Evolutionary conservation across 345 rosid species (phyloP).

Genomic region (Syzygium jambos): DNA sequence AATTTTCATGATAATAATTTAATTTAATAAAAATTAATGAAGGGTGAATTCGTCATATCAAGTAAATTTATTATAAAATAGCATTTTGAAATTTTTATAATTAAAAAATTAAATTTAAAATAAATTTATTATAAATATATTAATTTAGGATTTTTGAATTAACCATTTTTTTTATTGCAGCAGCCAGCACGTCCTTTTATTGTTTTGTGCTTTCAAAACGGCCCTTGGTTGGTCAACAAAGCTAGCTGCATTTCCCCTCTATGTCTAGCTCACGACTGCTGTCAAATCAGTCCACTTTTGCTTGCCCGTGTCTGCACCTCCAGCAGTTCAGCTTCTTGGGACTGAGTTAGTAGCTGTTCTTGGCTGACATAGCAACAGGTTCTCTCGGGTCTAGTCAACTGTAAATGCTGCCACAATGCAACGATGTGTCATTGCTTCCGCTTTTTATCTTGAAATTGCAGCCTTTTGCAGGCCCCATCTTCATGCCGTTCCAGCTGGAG

Average conservation of each 20-base stretch:
- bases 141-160: too few species aligned
- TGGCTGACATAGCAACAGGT: too few species aligned
- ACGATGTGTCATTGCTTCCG: too few species aligned
- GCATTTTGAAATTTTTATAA: too few species aligned
- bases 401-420: background rate
- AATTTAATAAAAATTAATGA: too few species aligned
- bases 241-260: background rate
- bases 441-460: too few species aligned
- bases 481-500: too few species aligned
- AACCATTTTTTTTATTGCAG: background rate
- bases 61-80: too few species aligned
- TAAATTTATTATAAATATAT: too few species aligned
- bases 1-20: too few species aligned
- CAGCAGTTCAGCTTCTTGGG: background rate
- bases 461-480: too few species aligned
- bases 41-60: fast-evolving
- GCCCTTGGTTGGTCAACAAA: background rate
- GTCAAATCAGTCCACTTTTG: background rate
- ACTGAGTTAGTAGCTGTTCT: background rate
- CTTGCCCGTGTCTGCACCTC: background rate
- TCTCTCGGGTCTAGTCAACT: background rate
- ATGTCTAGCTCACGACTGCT: background rate
- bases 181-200: background rate
- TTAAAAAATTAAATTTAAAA: too few species aligned
- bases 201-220: background rate